Conservation (phyloP, 805 yeast species). For the Millerozyma miso region DNA sequence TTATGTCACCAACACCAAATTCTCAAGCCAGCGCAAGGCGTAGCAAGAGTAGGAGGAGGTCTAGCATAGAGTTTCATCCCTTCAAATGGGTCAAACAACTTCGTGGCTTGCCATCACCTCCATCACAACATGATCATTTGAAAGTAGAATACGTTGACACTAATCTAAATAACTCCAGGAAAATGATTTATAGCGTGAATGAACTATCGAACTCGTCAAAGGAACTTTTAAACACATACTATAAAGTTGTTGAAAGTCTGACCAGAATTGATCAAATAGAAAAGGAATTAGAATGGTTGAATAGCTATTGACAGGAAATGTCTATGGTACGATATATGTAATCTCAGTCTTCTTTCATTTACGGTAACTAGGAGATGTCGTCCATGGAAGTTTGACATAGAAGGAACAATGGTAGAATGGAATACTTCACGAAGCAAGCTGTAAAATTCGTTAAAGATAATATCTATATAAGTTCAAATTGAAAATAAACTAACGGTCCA, state of each 20-base stretch:
- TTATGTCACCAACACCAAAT: no score
- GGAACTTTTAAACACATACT: slow-evolving; percentile 2
- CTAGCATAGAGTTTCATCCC: neutral
- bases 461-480: no score
- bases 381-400: no score
- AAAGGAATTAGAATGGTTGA: slow-evolving; percentile 23
- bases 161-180: slow-evolving; percentile 34
- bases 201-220: slow-evolving; percentile 9
- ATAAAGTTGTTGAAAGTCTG: slow-evolving; percentile 14
- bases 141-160: slow-evolving; percentile 35
- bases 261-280: slow-evolving; percentile 15
- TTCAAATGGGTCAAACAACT: slow-evolving; percentile 23
- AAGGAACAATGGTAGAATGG: no score
- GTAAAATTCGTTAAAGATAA: no score
- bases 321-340: no score
- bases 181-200: slow-evolving; percentile 21
- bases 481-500: no score
- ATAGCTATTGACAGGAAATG: neutral
- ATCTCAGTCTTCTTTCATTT: no score
- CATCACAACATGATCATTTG: slow-evolving; percentile 27
- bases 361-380: no score
- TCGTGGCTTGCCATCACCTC: slow-evolving; percentile 32
- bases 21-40: neutral
- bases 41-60: neutral
- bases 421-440: no score